Evolutionary conservation across 176 grass and related monocot genomes (phyloP).

Genomic region (Aegilops sharonensis): DNA sequence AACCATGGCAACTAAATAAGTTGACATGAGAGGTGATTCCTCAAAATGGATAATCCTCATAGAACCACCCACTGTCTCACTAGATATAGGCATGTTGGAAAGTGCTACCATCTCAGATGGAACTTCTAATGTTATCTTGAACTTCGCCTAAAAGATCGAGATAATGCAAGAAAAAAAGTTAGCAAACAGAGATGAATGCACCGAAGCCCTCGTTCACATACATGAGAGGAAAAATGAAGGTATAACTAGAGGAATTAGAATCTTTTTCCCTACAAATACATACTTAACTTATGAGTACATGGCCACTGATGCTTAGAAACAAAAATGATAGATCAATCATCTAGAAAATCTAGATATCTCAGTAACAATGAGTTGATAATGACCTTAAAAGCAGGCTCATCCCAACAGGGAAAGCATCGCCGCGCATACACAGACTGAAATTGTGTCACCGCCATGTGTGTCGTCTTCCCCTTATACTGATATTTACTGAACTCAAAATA

Average conservation of each 20-base stretch:
- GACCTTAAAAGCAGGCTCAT: constrained; percentile 77
- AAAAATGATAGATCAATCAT: not conserved
- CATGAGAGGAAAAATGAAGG: not conserved
- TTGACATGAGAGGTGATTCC: constrained; percentile 66
- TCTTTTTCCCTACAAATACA: not conserved
- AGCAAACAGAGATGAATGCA: not conserved
- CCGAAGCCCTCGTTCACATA: not conserved
- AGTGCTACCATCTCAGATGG: constrained; percentile 41
- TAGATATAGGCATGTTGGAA: constrained; percentile 53
- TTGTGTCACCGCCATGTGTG: constrained; percentile 73
- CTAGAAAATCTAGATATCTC: not conserved
- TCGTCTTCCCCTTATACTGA: constrained; percentile 42
- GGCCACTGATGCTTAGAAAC: not conserved
- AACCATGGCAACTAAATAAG: constrained; percentile 63
- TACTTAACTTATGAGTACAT: not conserved
- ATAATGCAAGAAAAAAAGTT: not conserved
- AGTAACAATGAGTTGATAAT: not conserved
- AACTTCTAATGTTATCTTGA: constrained; percentile 56
- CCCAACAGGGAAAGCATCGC: constrained; percentile 83
- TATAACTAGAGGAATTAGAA: not conserved
- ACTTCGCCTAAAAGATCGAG: constrained; percentile 42
- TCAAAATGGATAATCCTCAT: constrained; percentile 41
- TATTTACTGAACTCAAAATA: constrained; percentile 43
- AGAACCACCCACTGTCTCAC: constrained; percentile 30
- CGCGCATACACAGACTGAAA: constrained; percentile 69